These are phyloP conservation scores for Ophiostoma sp. DNA, from an alignment of 2,329 filamentous ascomycete species.

Conservation along the genomic window DNA sequence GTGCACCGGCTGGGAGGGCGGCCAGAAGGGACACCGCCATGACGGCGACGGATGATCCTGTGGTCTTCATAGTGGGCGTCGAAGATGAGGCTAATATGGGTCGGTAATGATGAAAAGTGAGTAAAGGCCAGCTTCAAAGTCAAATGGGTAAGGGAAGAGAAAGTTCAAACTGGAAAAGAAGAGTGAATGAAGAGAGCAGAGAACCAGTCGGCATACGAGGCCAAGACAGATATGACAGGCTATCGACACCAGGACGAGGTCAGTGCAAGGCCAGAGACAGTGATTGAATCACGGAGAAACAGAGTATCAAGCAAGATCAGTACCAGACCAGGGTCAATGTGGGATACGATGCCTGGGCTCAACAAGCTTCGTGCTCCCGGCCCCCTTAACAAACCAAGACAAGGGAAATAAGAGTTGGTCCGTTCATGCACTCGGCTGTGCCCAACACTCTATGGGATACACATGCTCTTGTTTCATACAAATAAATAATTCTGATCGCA, in stretches of 20 bases:
- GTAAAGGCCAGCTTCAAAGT: no score
- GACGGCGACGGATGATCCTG: neutral
- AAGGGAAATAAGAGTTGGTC: neutral
- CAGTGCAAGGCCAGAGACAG: neutral
- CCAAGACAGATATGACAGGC: neutral
- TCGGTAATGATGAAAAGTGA: no score
- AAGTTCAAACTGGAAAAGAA: no score
- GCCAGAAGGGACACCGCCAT: neutral
- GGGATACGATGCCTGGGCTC: neutral
- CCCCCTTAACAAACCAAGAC: neutral
- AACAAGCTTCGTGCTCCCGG: neutral
- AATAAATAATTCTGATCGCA: neutral
- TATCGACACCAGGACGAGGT: neutral
- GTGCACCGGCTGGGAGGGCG: neutral
- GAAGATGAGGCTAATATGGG: no score
- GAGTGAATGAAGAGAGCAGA: no score
- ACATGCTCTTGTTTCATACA: neutral
- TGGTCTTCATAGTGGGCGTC: neutral
- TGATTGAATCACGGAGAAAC: neutral
- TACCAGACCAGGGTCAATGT: neutral
- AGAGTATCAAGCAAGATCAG: neutral
- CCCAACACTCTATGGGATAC: neutral
- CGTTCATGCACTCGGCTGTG: conserved; percentile 5
- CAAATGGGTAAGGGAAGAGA: no score
- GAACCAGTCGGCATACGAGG: no score